These are phyloP conservation scores for Sabuloglossum arenarium DNA, from an alignment of 495 filamentous ascomycete genomes.

Conservation along the genomic window DNA sequence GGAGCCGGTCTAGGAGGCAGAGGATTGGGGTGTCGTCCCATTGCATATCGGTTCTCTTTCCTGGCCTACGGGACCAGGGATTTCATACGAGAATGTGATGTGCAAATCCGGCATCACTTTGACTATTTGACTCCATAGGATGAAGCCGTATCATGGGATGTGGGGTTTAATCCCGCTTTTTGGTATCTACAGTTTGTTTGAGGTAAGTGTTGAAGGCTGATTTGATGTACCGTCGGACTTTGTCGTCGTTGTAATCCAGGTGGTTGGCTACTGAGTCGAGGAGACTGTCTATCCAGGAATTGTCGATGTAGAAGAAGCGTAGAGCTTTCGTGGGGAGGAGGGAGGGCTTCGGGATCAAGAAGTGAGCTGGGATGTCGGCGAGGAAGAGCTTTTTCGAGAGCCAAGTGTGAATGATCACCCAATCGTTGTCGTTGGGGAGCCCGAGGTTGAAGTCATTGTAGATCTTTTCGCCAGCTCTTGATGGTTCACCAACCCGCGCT, in stretches of 20 bases:
- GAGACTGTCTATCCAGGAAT: conserved; percentile 22
- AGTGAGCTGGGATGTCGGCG: conserved; percentile 18
- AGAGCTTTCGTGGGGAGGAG: conserved; percentile 21
- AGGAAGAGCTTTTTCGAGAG: conserved; percentile 20
- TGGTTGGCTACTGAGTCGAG: conserved; percentile 26
- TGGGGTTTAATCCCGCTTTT: neutral
- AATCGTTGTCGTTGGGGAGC: conserved; percentile 13
- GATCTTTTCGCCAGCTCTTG: neutral
- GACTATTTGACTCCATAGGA: neutral
- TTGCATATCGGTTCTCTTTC: neutral
- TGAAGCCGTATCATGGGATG: neutral
- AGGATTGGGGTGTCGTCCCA: neutral
- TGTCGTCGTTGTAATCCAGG: conserved; percentile 7
- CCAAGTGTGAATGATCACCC: conserved; percentile 17
- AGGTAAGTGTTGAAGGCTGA: neutral
- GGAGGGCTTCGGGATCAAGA: conserved; percentile 20
- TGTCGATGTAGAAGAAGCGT: conserved; percentile 27
- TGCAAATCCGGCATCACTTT: neutral
- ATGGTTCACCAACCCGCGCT: too few species aligned
- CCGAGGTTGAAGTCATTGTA: conserved; percentile 20
- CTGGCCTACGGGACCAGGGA: neutral
- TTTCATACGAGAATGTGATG: neutral
- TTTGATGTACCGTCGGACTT: neutral
- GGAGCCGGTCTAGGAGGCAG: neutral
- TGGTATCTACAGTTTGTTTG: neutral